Evolutionary conservation across 2,329 filamentous ascomycete species (phyloP), one percentile per base, ranked within the genome.

Genomic region (Colletotrichum cuscutae): DNA sequence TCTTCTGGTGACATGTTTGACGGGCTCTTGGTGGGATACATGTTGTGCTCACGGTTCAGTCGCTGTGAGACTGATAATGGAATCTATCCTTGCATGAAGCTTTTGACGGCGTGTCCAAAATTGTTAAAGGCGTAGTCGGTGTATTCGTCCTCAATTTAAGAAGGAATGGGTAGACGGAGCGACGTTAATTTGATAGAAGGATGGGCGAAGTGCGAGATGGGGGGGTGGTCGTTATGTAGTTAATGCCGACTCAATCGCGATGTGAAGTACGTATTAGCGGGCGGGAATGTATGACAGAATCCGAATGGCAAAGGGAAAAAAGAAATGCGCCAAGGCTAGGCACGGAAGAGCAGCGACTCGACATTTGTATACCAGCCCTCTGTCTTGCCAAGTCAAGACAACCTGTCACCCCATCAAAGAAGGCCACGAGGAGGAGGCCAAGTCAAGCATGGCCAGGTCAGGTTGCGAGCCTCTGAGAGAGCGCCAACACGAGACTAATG

Each of bases 1-100:
- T 73, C 71, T 37, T 71, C 68, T 2, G 61, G 49, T 6, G 62
- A 71, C 71, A 73, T 71, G 49, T 37, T 30, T 26, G 42, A 26
- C 6, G 57, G 26, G 32, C 30, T 26, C 12, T 24, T 61, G 8
- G 5, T 57, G 15, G 68, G 11, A 35, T 49, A 35, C 71, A 73
- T 73, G 13, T 13, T 61, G 26, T 26, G 19, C 42, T 49, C 42
- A 49, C 30, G 35, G 35, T 59, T 56, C 59, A 56, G 66, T 30
- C 60, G 65, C 66, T 32, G 35, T 22, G 30, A 56, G 42, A 54
- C 70, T 52, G 42, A 32, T 24, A 4, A 15, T 6, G 13, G 35
- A 15, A 15, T 59, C 53, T 65, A 59, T 46, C 12, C n/a, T 65
- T 5, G 59, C 67, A 65, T 60, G n/a, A 15, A 24, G n/a, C 30